Evolutionary conservation across 1,139 yeast species (phyloP).

Genomic region (Nakaseomyces kungkrabaensis): DNA sequence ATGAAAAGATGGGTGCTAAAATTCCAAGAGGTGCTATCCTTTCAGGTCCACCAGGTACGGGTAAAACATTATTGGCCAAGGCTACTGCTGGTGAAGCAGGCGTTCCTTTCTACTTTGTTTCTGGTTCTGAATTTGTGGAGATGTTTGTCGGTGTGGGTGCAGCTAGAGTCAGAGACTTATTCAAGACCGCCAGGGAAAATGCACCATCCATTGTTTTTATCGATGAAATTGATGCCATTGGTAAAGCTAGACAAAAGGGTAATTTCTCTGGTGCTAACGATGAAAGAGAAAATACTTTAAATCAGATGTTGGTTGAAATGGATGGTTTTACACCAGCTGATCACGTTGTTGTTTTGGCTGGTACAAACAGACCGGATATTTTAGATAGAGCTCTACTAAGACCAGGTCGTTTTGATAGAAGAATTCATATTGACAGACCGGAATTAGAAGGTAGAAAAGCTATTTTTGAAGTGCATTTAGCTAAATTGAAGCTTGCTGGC

Average conservation of each 20-base stretch:
- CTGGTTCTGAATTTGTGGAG: conserved; percentile 97
- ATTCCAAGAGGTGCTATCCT: conserved; percentile 96
- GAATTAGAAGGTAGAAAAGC: conserved; percentile 90
- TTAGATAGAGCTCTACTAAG: conserved; percentile 86
- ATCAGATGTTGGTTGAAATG: conserved; percentile 94
- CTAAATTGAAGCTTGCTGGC: conserved; percentile 46
- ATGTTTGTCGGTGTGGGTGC: conserved; percentile 99
- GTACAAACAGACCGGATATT: conserved; percentile 92
- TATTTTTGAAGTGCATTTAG: conserved; percentile 76
- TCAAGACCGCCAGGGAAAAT: conserved; percentile 81
- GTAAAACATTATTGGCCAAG: conserved; percentile 93
- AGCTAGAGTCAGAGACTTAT: conserved; percentile 88
- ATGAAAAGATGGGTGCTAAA: conserved; percentile 87
- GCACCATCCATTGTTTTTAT: conserved; percentile 92
- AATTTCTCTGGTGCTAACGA: conserved; percentile 80
- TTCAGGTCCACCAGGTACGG: conserved; percentile 99
- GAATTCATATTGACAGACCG: conserved; percentile 82
- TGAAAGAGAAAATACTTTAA: conserved; percentile 92
- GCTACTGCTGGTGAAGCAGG: conserved; percentile 99
- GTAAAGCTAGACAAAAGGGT: conserved; percentile 82
- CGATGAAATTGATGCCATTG: conserved; percentile 97
- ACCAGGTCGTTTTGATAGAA: conserved; percentile 97
- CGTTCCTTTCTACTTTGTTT: conserved; percentile 88
- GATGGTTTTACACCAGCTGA: conserved; percentile 88
- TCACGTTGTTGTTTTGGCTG: conserved; percentile 93